Evolutionary conservation across 495 filamentous ascomycete genomes (phyloP).

Genomic region (Aspergillus asperescens): DNA sequence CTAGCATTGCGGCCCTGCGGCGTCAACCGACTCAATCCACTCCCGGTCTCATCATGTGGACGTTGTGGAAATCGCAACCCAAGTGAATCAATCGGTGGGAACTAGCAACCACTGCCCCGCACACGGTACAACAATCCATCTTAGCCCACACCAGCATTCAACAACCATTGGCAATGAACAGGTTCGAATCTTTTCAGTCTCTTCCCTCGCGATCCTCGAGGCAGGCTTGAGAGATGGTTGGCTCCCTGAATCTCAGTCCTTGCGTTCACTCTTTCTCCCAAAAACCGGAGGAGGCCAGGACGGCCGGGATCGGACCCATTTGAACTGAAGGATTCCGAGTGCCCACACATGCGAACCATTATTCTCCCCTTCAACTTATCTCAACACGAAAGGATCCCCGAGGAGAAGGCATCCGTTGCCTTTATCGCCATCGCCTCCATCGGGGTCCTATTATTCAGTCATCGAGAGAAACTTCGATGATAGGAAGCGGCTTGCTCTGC

Average conservation of each 20-base stretch:
- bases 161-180: background rate
- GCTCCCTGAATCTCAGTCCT: too few species aligned
- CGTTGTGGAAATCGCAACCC: background rate
- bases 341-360: constrained; percentile 1
- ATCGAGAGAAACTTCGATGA: constrained; percentile 12
- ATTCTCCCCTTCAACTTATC: background rate
- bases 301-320: background rate
- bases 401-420: constrained; percentile 5
- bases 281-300: constrained; percentile 2
- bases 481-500: constrained; percentile 4
- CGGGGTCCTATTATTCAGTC: constrained; percentile 1
- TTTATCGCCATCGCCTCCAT: background rate
- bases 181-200: background rate
- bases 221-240: background rate
- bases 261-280: background rate
- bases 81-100: background rate
- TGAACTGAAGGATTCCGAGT: background rate
- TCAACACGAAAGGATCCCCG: background rate
- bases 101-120: background rate
- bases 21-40: too few species aligned
- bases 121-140: too few species aligned
- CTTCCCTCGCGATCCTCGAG: background rate
- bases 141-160: background rate
- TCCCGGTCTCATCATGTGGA: too few species aligned
- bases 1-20: too few species aligned